These are phyloP conservation scores for Dioscorea zingiberensis DNA, from an alignment of 106 monocot species.

Conservation along the genomic window DNA sequence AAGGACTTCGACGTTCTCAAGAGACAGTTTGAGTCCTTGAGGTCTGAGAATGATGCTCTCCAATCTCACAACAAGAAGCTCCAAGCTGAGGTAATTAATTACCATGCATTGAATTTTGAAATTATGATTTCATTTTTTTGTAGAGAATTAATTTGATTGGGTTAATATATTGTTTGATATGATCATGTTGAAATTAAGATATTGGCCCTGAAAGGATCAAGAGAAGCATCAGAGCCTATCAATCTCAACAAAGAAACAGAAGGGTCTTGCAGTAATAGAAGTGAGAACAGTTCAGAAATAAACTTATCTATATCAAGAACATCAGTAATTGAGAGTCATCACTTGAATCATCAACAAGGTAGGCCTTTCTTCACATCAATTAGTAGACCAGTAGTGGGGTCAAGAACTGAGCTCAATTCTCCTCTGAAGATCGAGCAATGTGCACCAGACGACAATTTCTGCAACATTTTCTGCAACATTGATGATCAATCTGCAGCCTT, in stretches of 20 bases:
- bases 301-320: conserved; percentile 66
- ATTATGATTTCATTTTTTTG: no score
- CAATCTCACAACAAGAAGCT: conserved; percentile 77
- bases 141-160: no score
- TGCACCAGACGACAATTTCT: conserved; percentile 40
- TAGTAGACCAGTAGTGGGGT: conserved; percentile 14
- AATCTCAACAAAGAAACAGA: conserved; percentile 97
- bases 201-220: conserved; percentile 57
- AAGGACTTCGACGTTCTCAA: conserved; percentile 79
- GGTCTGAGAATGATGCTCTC: conserved; percentile 62
- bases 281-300: conserved; percentile 78
- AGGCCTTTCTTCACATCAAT: conserved; percentile 51
- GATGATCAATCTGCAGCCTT: conserved; percentile 64
- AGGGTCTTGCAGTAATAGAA: conserved; percentile 88
- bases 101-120: no score
- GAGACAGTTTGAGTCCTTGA: conserved; percentile 58
- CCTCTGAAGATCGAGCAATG: conserved; percentile 45
- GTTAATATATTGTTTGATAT: no score
- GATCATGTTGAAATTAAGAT: conserved; percentile 15
- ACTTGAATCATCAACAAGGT: conserved; percentile 27
- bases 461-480: conserved; percentile 66
- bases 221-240: conserved; percentile 60
- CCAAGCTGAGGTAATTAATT: conserved; percentile 54
- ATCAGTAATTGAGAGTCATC: conserved; percentile 20
- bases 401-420: background rate